Conservation (phyloP, 805 yeast species). For the Cyberlindnera meyerae region DNA sequence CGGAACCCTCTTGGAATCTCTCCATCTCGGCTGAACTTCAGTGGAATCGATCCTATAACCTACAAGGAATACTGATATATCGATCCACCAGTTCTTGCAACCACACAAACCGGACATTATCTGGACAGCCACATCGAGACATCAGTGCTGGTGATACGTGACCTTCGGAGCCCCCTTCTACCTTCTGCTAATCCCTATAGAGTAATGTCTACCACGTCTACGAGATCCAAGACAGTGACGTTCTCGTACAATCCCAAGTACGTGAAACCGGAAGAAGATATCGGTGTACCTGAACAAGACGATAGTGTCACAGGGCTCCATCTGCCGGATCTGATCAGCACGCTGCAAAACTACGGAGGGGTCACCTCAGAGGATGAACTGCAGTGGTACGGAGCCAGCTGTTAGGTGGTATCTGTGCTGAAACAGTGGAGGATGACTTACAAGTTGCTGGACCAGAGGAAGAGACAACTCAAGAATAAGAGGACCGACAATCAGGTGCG, state of each 20-base stretch:
- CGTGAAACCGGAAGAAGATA: background rate
- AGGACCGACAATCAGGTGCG: background rate
- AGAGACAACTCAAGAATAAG: constrained; percentile 19
- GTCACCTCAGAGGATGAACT: constrained; percentile 12
- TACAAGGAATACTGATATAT: too few relatives aligned
- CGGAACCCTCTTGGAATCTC: background rate
- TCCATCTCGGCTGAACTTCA: too few relatives aligned
- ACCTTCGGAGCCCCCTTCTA: too few relatives aligned
- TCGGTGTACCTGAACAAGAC: too few relatives aligned
- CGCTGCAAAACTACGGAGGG: background rate
- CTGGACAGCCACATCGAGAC: too few relatives aligned
- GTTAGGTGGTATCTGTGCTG: constrained; percentile 11
- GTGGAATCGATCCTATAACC: too few relatives aligned
- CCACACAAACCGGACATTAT: too few relatives aligned
- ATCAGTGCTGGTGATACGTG: too few relatives aligned
- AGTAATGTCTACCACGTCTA: too few relatives aligned
- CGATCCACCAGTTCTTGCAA: too few relatives aligned
- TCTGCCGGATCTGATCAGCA: background rate
- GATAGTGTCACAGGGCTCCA: background rate
- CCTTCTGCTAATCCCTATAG: too few relatives aligned
- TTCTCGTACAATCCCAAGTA: constrained; percentile 10
- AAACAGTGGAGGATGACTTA: constrained; percentile 24
- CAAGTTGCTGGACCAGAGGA: constrained; percentile 25
- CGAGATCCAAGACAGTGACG: constrained; percentile 9
- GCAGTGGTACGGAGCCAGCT: constrained; percentile 17